phyloP scores from a whole-genome alignment of 257 asterid genomes.

The Thymus quinquecostatus region DNA sequence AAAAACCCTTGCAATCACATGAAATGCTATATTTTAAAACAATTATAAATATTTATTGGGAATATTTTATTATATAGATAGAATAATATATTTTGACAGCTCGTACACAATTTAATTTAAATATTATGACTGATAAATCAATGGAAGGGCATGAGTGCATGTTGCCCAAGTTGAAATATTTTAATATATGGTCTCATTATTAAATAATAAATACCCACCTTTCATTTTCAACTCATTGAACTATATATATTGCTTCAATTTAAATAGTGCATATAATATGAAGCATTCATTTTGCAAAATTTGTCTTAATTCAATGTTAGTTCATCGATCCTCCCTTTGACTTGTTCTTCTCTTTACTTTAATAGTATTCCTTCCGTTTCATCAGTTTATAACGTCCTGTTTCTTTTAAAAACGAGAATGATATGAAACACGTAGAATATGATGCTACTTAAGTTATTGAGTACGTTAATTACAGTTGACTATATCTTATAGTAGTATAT shows the following conservation, averaged over 20 bases:
- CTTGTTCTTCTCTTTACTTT: not conserved
- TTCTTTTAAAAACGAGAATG: too few relatives aligned
- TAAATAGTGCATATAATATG: too few relatives aligned
- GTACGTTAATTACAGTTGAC: too few relatives aligned
- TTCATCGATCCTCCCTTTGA: not conserved
- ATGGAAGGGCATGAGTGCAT: not conserved
- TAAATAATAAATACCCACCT: not conserved
- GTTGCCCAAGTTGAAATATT: too few relatives aligned
- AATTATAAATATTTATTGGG: not conserved
- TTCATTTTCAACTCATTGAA: not conserved
- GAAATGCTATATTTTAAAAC: slow-evolving; percentile 1
- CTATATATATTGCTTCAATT: too few relatives aligned
- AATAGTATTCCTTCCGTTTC: too few relatives aligned
- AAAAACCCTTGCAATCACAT: slow-evolving; percentile 8
- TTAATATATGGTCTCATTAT: too few relatives aligned
- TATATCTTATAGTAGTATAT: too few relatives aligned
- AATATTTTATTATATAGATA: not conserved
- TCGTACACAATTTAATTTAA: not conserved
- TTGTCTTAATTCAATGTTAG: not conserved
- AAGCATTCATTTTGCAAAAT: not conserved
- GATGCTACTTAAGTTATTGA: too few relatives aligned
- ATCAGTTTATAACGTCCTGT: too few relatives aligned
- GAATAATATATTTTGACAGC: slow-evolving; percentile 17
- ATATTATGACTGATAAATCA: not conserved
- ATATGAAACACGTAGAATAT: too few relatives aligned